Base-by-base conservation (phyloP, 2,329 filamentous ascomycete genomes). In the Zasmidium cellare region DNA sequence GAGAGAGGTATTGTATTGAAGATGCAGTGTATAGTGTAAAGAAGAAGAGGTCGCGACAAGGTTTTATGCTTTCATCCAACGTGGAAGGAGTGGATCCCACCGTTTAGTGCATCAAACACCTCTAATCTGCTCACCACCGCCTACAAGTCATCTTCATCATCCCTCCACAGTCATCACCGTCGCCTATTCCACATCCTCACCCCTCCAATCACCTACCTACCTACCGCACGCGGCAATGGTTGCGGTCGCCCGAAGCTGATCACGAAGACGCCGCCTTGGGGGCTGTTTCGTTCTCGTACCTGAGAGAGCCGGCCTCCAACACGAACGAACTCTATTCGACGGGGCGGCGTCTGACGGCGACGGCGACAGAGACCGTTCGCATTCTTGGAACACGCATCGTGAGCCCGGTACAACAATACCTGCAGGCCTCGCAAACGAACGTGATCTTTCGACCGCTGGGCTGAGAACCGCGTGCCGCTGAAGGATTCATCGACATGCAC, bases 91-190 rank as follows among this genome's bases (percentile, higher is more conserved):
- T 49, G 23, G 46, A 49, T 49, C 46, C 23, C 11, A 11, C 5
- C 6, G 25, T 11, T 11, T 18, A 28, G 19, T 22, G 51, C 51
- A 47, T 6, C 25, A 11, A 28, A 11, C n/a, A n/a, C n/a, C n/a
- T n/a, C n/a, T 28, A 53, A 53, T 38, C 24, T 44, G 51, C 51
- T 53, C 51, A 53, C 14, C 41, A 14, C n/a, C 3, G 3, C 16
- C 3, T 41, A 41, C 35, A 41, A 41, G 35, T 41, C 35, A 41
- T 41, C 35, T 16, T n/a, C 16, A 41, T 41, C 35, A 41, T 6
- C 28, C 28, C 28, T 31, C 28, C 35, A 41, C 16, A 6, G 5
- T 9, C 35, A n/a, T 41, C 35, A 14, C 3, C 35, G n/a, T 41
- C 35, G 35, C 35, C n/a, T 41, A 18, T 41, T 16, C 35, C 16